Evolutionary conservation across 441 rosid species (phyloP).

Genomic region (Adansonia grandidieri): DNA sequence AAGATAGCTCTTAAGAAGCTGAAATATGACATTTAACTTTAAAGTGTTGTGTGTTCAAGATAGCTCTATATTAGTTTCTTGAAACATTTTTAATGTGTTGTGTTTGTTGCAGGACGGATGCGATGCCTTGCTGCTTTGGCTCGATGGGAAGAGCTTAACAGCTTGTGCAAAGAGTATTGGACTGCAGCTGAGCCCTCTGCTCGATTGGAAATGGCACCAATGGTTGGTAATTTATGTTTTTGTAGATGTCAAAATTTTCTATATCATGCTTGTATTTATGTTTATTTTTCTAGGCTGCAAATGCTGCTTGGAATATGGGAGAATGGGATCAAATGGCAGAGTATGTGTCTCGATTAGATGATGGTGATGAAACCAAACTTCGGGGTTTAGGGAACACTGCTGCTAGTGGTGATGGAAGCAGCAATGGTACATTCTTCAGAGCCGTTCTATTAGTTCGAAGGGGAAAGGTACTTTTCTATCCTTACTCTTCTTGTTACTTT

Average conservation of each 20-base stretch:
- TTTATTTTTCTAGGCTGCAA: conserved; percentile 75
- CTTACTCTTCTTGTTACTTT: conserved; percentile 6
- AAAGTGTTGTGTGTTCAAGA: too few relatives aligned
- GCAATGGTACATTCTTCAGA: conserved; percentile 97
- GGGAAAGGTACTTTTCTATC: conserved; percentile 62
- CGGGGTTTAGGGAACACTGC: conserved; percentile 90
- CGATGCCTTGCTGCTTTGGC: conserved; percentile 99
- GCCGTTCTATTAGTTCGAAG: conserved; percentile 91
- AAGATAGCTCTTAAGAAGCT: neutral
- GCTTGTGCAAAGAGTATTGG: conserved; percentile 97
- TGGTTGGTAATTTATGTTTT: conserved; percentile 62
- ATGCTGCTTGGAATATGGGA: conserved; percentile 99
- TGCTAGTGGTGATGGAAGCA: conserved; percentile 94
- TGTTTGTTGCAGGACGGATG: conserved; percentile 74
- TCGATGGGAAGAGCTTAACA: conserved; percentile 98
- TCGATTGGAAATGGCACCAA: conserved; percentile 99
- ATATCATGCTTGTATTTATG: conserved; percentile 27
- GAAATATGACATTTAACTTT: neutral
- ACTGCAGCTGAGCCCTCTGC: conserved; percentile 98
- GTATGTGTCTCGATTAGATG: conserved; percentile 94
- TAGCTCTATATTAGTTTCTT: conserved; percentile 6
- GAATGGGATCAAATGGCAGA: conserved; percentile 99
- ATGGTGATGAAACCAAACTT: conserved; percentile 97
- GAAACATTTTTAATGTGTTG: conserved; percentile 29
- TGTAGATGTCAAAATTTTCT: conserved; percentile 25